Conservation (phyloP, 371 early-diverging fungal genomes). For the Mortierella sp. region DNA sequence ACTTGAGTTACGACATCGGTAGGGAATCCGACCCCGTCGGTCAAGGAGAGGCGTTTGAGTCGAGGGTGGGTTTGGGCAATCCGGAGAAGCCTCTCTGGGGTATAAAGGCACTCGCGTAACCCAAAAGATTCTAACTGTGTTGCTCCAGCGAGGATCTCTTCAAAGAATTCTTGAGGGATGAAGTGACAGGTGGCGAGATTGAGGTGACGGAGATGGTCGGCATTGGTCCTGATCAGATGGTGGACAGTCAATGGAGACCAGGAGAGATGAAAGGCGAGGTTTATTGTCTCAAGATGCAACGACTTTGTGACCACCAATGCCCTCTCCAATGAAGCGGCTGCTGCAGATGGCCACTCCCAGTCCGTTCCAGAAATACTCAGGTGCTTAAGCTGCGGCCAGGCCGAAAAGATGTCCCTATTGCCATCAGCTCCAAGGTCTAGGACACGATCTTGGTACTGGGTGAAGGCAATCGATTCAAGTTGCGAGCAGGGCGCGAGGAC, state of each 20-base stretch:
- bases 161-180: neutral
- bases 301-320: neutral
- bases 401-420: neutral
- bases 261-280: neutral
- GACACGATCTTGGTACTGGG: neutral
- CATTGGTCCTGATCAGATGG: neutral
- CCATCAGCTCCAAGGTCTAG: neutral
- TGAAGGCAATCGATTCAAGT: slow-evolving; percentile 33
- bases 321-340: neutral
- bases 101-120: neutral
- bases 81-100: neutral
- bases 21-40: neutral
- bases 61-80: neutral
- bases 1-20: neutral
- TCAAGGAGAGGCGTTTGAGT: neutral
- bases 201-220: neutral
- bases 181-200: neutral
- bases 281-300: neutral
- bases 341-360: neutral
- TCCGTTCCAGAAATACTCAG: neutral
- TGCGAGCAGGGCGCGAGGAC: slow-evolving; percentile 2
- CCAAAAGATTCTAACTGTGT: neutral
- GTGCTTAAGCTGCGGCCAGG: slow-evolving; percentile 1
- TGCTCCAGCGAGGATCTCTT: neutral
- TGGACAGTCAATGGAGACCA: neutral